Base-by-base conservation (phyloP, 495 filamentous ascomycete species). In the Penicillium malachiteum region DNA sequence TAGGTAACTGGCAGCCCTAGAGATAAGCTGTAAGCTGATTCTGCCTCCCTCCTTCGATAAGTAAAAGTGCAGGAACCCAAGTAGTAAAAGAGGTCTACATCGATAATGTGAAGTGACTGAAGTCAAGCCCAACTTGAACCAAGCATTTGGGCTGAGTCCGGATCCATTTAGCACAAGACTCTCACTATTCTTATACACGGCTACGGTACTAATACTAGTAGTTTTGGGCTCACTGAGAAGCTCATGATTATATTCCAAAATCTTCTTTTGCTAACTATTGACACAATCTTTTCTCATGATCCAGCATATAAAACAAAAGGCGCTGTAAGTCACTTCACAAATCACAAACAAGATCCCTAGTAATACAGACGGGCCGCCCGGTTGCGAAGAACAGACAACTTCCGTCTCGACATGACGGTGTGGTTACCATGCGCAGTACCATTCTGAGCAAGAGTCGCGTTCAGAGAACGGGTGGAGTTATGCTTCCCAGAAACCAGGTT, bases 371-470 rank as follows among this genome's bases (percentile, higher is more conserved):
- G 54, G 7, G 52, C 21, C 21, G 46, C 34, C 7, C 65, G 59
- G 34, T 54, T 64, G 9, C 65, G 63, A 60, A 66, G 41, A 10
- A 66, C 60, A 52, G 61, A 63, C 21, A 66, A 34, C 31, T 59
- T 64, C 16, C 64, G 52, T 42, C 58, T 55, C 12, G 56, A 55
- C 30, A 58, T 35, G 21, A 67, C 40, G 44, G 59, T 62, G 5
- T 21, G 52, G 32, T 63, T 66, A 5, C 47, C 55, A 7, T 56
- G 39, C 1, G 38, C 55, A 52, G 63, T 68, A 3, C 52, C 63
- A 59, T 67, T 67, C n/a, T 42, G 21, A 11, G 49, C 56, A 6
- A 40, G 14, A 10, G 55, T 56, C 12, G 9, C 46, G 53, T 67
- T 56, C n/a, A 52, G 18, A 13, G 26, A 37, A 21, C 48, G 16